A percentile compares a stretch with the other conserved stretches of the same genome.
Conservation (phyloP, 805 yeast genomes). For the Hyphopichia homilentoma region DNA sequence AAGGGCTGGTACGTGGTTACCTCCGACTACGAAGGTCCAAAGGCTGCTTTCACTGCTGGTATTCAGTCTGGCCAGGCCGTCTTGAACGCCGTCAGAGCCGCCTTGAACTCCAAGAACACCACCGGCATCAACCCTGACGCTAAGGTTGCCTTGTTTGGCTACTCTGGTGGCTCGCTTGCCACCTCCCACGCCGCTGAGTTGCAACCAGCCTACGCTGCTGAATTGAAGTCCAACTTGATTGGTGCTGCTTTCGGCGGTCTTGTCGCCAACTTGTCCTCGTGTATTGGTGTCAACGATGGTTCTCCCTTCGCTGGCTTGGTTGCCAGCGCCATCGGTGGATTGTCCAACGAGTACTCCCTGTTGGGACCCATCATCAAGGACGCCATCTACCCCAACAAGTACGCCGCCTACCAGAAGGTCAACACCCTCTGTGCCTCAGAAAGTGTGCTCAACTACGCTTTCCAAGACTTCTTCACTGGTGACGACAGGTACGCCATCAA, state of each 20-base stretch:
- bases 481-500: slow-evolving; percentile 2
- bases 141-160: slow-evolving; percentile 19
- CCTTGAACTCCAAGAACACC: slow-evolving; percentile 7
- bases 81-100: slow-evolving; percentile 16
- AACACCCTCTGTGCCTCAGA: slow-evolving; percentile 1
- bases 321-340: slow-evolving; percentile 19
- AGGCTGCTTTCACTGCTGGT: slow-evolving; percentile 16
- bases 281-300: slow-evolving; percentile 17
- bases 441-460: slow-evolving; percentile 3
- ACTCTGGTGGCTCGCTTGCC: slow-evolving; percentile 27
- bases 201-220: slow-evolving; percentile 24
- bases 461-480: slow-evolving; percentile 6
- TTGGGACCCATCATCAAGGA: slow-evolving; percentile 5
- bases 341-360: slow-evolving; percentile 22
- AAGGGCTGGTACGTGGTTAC: slow-evolving; percentile 16
- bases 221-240: slow-evolving; percentile 5
- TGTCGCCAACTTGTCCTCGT: slow-evolving; percentile 20
- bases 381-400: slow-evolving; percentile 3
- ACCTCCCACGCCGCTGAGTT: slow-evolving; percentile 24
- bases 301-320: slow-evolving; percentile 18
- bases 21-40: slow-evolving; percentile 19
- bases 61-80: slow-evolving; percentile 15
- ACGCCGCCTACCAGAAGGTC: not conserved
- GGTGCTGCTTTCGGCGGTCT: slow-evolving; percentile 31
- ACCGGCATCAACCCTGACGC: slow-evolving; percentile 14